Evolutionary conservation across 768 basidiomycete genomes (phyloP), one percentile per base, ranked within the genome.

Genomic region (Xerocomellus chrysenteron): DNA sequence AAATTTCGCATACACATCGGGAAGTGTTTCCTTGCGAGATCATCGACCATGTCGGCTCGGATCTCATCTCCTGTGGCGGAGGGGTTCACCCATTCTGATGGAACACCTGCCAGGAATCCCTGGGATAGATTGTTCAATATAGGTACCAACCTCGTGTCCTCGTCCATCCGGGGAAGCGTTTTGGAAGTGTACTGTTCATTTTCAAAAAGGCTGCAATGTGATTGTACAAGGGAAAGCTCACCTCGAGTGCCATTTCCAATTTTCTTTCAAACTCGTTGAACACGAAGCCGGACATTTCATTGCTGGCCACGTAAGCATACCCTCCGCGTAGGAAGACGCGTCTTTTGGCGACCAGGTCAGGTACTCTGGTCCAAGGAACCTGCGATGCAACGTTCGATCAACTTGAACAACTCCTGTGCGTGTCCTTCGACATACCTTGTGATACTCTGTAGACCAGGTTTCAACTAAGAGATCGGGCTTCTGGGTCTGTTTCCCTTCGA

Each of bases 331-430:
- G 75, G 58, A 92, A 84, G 1, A 98, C 92, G 44, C 79, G 81
- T 19, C 96, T 79, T 66, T 81, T 84, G 57, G 88, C 88, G 9
- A 99, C 89, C 2, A 99, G 82, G 71, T 97, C 94, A 6, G 93
- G 92, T 3, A 98, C 95, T 58, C 88, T 86, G 13, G 89, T 94
- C 97, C 97, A 99, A 70, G 82, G 87, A n/a, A 98, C 94, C 94
- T 97, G 47, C 10, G 5, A 33, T n/a, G 17, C 11, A 47, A 47
- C 17, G 32, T 33, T 46, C 10, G 40, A 42, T 41, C 33, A 40
- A n/a, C n/a, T n/a, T n/a, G n/a, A n/a, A 40, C 19, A 40, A 28
- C 5, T 8, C 8, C 39, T 5, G 30, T 40, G 26, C 12, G 30
- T 21, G 37, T 19, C 35, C 11, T 44, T 28, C 11, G 37, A 51